phyloP scores from a whole-genome alignment of 495 filamentous ascomycete genomes.

The Aspergillus biplanus region DNA sequence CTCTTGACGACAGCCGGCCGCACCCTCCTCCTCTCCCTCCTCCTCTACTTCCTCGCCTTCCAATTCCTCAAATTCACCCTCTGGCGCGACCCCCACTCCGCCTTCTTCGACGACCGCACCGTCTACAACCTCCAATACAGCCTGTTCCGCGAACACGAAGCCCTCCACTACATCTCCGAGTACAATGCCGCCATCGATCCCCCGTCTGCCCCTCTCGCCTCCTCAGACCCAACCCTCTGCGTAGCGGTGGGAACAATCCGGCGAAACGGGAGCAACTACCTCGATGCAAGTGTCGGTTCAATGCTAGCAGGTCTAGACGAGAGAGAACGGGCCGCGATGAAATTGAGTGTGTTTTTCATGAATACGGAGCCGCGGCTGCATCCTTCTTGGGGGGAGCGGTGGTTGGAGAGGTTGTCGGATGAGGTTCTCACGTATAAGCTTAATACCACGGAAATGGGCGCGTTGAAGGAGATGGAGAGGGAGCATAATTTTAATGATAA shows the following conservation, averaged over 20 bases:
- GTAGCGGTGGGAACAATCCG: conserved; percentile 35
- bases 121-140: conserved; percentile 48
- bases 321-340: conserved; percentile 46
- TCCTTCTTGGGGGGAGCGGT: conserved; percentile 51
- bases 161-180: conserved; percentile 34
- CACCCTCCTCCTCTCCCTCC: conserved; percentile 25
- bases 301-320: conserved; percentile 50
- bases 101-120: conserved; percentile 43
- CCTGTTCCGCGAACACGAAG: conserved; percentile 38
- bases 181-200: conserved; percentile 25
- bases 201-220: conserved; percentile 1
- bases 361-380: conserved; percentile 51
- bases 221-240: conserved; percentile 31
- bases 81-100: conserved; percentile 47
- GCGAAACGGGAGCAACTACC: conserved; percentile 41
- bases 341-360: conserved; percentile 55
- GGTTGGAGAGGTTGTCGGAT: conserved; percentile 50
- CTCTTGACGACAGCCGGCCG: background rate
- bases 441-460: conserved; percentile 16
- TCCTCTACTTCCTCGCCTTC: conserved; percentile 33
- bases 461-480: conserved; percentile 28
- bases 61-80: conserved; percentile 31
- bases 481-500: conserved; percentile 31
- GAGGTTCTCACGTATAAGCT: conserved; percentile 26
- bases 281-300: conserved; percentile 53